A percentile compares a stretch with the other conserved stretches of the same genome.
Conservation (phyloP, 2,329 filamentous ascomycete genomes). For the Ophiocordyceps polyrhachis-furcata region DNA sequence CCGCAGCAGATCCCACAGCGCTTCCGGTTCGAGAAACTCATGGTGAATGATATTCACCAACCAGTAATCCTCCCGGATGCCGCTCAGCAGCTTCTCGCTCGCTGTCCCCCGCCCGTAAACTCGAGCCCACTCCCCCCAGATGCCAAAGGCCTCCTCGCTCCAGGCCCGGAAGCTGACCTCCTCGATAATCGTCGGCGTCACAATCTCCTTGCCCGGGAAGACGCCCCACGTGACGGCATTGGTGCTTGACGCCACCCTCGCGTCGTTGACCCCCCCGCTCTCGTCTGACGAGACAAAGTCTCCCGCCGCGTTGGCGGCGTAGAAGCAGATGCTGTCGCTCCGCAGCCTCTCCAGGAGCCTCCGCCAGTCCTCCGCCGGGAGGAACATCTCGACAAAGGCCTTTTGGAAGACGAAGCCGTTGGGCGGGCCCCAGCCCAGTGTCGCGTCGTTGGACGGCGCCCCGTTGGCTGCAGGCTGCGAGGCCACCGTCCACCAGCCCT, state of each 20-base stretch:
- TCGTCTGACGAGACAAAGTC: slow-evolving; percentile 57
- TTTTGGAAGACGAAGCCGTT: slow-evolving; percentile 97
- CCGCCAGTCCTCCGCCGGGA: slow-evolving; percentile 55
- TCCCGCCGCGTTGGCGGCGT: slow-evolving; percentile 62
- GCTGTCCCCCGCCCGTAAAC: slow-evolving; percentile 62
- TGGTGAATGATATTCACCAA: slow-evolving; percentile 84
- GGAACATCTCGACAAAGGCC: slow-evolving; percentile 92
- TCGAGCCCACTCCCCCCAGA: slow-evolving; percentile 85
- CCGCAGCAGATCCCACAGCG: slow-evolving; percentile 51
- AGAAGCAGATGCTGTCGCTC: slow-evolving; percentile 61
- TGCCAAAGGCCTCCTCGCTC: slow-evolving; percentile 89
- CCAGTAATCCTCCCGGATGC: slow-evolving; percentile 54
- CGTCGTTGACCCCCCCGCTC: slow-evolving; percentile 14
- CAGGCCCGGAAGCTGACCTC: slow-evolving; percentile 86
- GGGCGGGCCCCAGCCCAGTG: slow-evolving; percentile 85
- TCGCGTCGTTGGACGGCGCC: slow-evolving; percentile 51
- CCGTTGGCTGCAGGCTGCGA: slow-evolving; percentile 91
- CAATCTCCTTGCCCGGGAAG: slow-evolving; percentile 88
- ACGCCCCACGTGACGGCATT: slow-evolving; percentile 97
- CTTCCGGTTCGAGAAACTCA: slow-evolving; percentile 51
- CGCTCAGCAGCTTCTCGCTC: slow-evolving; percentile 52
- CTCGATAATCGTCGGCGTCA: slow-evolving; percentile 92
- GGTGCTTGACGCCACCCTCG: slow-evolving; percentile 35
- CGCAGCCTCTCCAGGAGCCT: slow-evolving; percentile 44
- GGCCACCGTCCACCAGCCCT: slow-evolving; percentile 91